phyloP scores from a whole-genome alignment of 352 stramenopile species.

The Plasmopara viticola region DNA sequence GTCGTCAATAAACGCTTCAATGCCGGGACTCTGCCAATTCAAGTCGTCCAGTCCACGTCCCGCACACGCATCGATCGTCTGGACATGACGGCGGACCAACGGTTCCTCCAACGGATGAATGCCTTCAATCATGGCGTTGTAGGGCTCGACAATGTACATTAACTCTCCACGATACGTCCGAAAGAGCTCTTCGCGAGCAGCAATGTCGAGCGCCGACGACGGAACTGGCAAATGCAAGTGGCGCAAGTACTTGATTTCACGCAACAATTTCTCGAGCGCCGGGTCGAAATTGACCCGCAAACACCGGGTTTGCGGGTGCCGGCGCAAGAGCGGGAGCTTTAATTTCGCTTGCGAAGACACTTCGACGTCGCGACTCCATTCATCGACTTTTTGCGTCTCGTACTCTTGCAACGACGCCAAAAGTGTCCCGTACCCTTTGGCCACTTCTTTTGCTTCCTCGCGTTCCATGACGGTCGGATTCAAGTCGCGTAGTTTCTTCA shows the following conservation, averaged over 20 bases:
- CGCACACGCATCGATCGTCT: constrained; percentile 93
- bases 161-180: constrained; percentile 94
- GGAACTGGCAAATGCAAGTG: constrained; percentile 93
- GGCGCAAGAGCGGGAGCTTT: constrained; percentile 90
- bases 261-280: constrained; percentile 92
- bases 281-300: constrained; percentile 97
- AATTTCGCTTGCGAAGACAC: constrained; percentile 93
- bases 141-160: constrained; percentile 96
- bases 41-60: constrained; percentile 91
- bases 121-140: constrained; percentile 95
- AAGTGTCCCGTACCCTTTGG: constrained; percentile 95
- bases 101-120: constrained; percentile 96
- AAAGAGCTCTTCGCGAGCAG: constrained; percentile 93
- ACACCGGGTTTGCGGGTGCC: constrained; percentile 84
- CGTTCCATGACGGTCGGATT: constrained; percentile 96
- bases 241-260: constrained; percentile 98
- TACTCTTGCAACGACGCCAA: constrained; percentile 96
- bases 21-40: constrained; percentile 93
- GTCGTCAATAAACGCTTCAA: constrained; percentile 93
- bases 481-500: constrained; percentile 95
- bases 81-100: constrained; percentile 91
- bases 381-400: constrained; percentile 94
- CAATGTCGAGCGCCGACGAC: constrained; percentile 92
- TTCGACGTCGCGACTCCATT: constrained; percentile 95
- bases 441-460: constrained; percentile 97